Percentiles rank a stretch among this genome's conserved stretches.
These are phyloP conservation scores for Alternaria sp. DNA, from an alignment of 2,329 filamentous ascomycete genomes.

Conservation along the genomic window DNA sequence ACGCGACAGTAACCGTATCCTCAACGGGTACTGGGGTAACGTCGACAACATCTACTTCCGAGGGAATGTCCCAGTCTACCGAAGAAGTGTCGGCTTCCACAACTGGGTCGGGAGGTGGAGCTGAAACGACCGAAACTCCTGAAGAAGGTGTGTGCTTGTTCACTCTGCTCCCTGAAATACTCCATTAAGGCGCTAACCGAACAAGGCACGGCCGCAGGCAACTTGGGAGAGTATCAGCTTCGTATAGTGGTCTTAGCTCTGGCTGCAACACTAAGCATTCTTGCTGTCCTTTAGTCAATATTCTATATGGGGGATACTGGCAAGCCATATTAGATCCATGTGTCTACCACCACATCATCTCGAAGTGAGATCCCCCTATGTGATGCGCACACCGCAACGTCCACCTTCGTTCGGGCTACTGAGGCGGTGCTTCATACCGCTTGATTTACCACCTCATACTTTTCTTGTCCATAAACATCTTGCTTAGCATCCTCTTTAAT, in stretches of 20 bases:
- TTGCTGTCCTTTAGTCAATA: background rate
- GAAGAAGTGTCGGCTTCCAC: no score
- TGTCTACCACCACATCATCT: background rate
- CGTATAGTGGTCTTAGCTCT: background rate
- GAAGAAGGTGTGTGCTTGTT: background rate
- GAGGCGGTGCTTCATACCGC: background rate
- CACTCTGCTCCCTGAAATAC: background rate
- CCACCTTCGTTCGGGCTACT: background rate
- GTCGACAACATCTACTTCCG: background rate
- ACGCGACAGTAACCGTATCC: background rate
- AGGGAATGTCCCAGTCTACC: no score
- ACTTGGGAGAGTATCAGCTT: background rate
- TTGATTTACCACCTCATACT: background rate
- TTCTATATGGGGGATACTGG: background rate
- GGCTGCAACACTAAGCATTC: background rate
- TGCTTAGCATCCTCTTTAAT: constrained; percentile 33
- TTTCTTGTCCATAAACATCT: constrained; percentile 18
- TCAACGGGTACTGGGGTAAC: background rate
- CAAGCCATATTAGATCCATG: no score
- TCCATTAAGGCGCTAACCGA: background rate
- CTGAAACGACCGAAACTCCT: no score
- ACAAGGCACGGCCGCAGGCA: background rate
- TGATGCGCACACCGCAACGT: background rate
- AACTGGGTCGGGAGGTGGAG: no score
- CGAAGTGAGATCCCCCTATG: background rate